phyloP scores from a whole-genome alignment of 2,329 filamentous ascomycete species.

The Trichophaea hybrida region DNA sequence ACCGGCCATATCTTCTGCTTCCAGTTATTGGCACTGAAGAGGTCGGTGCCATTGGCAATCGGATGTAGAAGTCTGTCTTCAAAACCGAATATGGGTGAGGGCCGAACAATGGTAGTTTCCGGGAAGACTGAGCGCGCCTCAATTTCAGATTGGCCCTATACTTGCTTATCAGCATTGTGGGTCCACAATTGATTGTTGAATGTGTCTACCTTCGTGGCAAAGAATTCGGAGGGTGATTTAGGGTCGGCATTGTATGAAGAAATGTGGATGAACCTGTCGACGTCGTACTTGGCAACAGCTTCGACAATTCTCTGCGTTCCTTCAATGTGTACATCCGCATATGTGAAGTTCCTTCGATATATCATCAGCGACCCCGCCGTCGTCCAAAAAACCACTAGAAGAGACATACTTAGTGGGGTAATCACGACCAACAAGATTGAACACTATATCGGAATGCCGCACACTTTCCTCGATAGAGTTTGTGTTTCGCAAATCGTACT shows the following conservation, averaged over 20 bases:
- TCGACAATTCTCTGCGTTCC: constrained; percentile 84
- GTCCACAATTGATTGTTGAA: constrained; percentile 6
- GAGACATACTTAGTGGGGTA: constrained; percentile 77
- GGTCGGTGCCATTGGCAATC: constrained; percentile 63
- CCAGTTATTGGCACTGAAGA: constrained; percentile 88
- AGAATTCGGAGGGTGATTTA: constrained; percentile 76
- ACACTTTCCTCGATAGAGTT: constrained; percentile 93
- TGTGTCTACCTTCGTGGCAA: constrained; percentile 59
- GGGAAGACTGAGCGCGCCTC: constrained; percentile 81
- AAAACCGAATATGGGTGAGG: constrained; percentile 84
- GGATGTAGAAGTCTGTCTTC: constrained; percentile 84
- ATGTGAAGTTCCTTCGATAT: constrained; percentile 65
- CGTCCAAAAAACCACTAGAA: background rate
- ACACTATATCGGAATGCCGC: constrained; percentile 91
- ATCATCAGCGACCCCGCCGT: constrained; percentile 28
- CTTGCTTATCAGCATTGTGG: background rate
- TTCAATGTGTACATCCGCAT: constrained; percentile 86
- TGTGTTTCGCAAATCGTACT: constrained; percentile 90
- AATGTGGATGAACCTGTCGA: constrained; percentile 91
- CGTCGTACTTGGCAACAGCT: constrained; percentile 91
- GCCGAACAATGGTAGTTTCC: constrained; percentile 91
- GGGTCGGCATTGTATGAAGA: constrained; percentile 83
- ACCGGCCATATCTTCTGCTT: constrained; percentile 81
- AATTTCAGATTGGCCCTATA: constrained; percentile 60
- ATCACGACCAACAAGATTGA: constrained; percentile 86